These are phyloP conservation scores for Fomes fomentarius DNA, from an alignment of 1,284 basidiomycete species.

Conservation along the genomic window DNA sequence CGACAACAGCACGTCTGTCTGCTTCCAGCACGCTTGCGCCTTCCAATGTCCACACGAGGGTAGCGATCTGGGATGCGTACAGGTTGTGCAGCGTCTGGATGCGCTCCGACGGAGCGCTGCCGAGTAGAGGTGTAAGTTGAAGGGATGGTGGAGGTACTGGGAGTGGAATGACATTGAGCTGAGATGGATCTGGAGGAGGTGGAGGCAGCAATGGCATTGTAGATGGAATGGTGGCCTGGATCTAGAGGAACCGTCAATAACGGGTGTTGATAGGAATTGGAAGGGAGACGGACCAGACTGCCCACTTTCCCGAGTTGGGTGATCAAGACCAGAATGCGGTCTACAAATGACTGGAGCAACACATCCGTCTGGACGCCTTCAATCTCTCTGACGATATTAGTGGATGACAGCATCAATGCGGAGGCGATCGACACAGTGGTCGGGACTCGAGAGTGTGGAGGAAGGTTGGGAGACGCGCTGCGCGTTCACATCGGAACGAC, in stretches of 20 bases:
- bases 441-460: no score
- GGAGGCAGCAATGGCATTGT: conserved; percentile 60
- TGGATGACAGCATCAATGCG: conserved; percentile 30
- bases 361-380: conserved; percentile 72
- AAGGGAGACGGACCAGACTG: conserved; percentile 61
- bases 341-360: conserved; percentile 76
- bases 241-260: conserved; percentile 46
- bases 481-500: no score
- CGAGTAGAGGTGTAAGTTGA: conserved; percentile 77
- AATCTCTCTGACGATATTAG: conserved; percentile 49
- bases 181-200: conserved; percentile 38
- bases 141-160: conserved; percentile 76
- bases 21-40: conserved; percentile 41
- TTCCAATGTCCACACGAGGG: conserved; percentile 74
- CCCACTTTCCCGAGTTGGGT: conserved; percentile 91
- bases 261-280: background rate
- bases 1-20: conserved; percentile 57
- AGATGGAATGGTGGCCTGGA: conserved; percentile 79
- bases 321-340: conserved; percentile 80
- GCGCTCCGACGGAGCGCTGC: conserved; percentile 65
- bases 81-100: conserved; percentile 76
- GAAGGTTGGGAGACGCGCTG: no score
- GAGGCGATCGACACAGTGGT: no score
- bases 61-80: conserved; percentile 86
- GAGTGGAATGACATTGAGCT: conserved; percentile 44